Conservation (phyloP, 805 yeast genomes). For the Kregervanrija pseudodelftensis region DNA sequence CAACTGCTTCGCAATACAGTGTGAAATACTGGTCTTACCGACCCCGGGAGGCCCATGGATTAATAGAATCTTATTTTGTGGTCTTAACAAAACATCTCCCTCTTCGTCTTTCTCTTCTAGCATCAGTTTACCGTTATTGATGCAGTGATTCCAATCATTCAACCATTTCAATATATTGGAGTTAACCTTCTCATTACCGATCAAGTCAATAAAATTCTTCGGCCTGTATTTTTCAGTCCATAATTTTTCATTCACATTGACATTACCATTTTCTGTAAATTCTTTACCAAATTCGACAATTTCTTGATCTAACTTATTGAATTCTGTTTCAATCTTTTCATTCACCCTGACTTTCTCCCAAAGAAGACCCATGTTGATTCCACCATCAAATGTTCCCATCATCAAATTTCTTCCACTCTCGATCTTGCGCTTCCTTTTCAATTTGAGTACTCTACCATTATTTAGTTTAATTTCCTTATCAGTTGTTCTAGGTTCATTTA, state of each 20-base stretch:
- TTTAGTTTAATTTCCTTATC: constrained; percentile 14
- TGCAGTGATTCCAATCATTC: constrained; percentile 57
- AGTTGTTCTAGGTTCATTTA: background rate
- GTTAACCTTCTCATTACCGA: constrained; percentile 63
- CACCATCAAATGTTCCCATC: constrained; percentile 1
- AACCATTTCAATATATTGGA: constrained; percentile 57
- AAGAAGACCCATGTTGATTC: constrained; percentile 18
- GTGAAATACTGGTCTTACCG: constrained; percentile 88
- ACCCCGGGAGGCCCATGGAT: constrained; percentile 91
- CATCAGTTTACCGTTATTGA: constrained; percentile 19
- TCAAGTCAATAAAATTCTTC: constrained; percentile 49
- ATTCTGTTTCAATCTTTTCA: constrained; percentile 13
- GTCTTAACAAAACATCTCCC: constrained; percentile 50
- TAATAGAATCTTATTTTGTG: constrained; percentile 55
- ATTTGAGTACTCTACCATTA: constrained; percentile 17
- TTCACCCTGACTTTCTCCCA: constrained; percentile 18
- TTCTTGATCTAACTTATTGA: constrained; percentile 1
- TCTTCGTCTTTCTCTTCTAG: constrained; percentile 5
- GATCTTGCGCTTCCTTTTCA: constrained; percentile 13
- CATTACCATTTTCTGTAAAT: background rate
- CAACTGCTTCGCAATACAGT: constrained; percentile 71
- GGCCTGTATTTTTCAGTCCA: constrained; percentile 71
- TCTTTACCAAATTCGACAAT: constrained; percentile 1
- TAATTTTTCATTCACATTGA: constrained; percentile 12
- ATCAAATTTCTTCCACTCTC: constrained; percentile 2